Evolutionary conservation across 2,329 filamentous ascomycete genomes (phyloP).

Genomic region (Nemania sp.): DNA sequence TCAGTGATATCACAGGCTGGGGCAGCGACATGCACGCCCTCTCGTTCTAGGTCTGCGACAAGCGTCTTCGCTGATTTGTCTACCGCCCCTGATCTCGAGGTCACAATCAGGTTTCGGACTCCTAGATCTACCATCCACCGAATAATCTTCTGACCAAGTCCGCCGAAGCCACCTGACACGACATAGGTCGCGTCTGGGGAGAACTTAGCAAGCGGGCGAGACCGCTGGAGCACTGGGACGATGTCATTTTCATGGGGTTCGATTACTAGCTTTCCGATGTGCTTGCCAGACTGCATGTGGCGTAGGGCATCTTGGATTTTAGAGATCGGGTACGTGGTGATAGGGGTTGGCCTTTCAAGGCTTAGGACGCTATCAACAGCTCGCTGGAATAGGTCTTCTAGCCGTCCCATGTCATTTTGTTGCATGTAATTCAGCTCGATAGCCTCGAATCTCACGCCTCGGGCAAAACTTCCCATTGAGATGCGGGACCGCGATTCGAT

Average conservation of each 20-base stretch:
- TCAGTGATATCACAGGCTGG: conserved; percentile 43
- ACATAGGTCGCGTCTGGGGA: conserved; percentile 46
- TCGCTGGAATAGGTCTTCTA: conserved; percentile 32
- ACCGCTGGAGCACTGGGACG: conserved; percentile 41
- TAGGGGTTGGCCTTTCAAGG: conserved; percentile 31
- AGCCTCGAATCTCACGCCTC: conserved; percentile 42
- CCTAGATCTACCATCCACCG: conserved; percentile 45
- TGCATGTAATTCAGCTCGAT: conserved; percentile 41
- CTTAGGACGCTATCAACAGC: conserved; percentile 33
- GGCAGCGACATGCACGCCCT: conserved; percentile 35
- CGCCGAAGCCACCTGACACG: conserved; percentile 48
- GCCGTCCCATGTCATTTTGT: conserved; percentile 30
- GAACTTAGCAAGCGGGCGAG: conserved; percentile 23
- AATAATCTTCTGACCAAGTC: conserved; percentile 45
- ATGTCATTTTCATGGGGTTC: conserved; percentile 40
- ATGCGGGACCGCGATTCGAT: conserved; percentile 52
- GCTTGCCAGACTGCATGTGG: conserved; percentile 41
- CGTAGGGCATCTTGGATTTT: conserved; percentile 43
- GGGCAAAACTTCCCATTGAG: conserved; percentile 54
- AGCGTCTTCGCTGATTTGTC: conserved; percentile 32
- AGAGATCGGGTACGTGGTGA: conserved; percentile 41
- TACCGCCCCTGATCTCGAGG: conserved; percentile 41
- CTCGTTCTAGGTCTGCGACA: conserved; percentile 33
- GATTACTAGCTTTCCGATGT: conserved; percentile 43
- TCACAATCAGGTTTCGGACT: conserved; percentile 42